phyloP scores from a whole-genome alignment of 2,329 filamentous ascomycete genomes.

The Diaporthe humulicola region DNA sequence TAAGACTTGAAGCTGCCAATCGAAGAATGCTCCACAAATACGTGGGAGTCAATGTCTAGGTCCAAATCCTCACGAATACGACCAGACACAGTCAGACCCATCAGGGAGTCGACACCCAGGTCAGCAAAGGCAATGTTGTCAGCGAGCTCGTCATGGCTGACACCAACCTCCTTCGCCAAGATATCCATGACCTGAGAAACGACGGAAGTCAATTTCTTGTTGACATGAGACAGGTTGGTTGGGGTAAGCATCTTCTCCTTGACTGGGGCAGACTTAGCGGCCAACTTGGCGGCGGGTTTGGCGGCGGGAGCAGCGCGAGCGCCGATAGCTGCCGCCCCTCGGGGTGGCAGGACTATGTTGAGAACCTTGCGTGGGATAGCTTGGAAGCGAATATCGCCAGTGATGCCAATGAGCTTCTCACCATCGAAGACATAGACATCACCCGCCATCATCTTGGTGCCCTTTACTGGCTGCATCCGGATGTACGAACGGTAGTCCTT shows the following conservation, averaged over 20 bases:
- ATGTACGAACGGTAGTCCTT: constrained; percentile 70
- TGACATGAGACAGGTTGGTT: constrained; percentile 61
- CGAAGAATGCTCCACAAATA: constrained; percentile 67
- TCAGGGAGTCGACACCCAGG: constrained; percentile 73
- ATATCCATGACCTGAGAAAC: constrained; percentile 63
- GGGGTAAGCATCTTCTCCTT: constrained; percentile 61
- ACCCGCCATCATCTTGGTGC: constrained; percentile 64
- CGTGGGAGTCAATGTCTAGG: constrained; percentile 64
- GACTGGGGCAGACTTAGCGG: constrained; percentile 44
- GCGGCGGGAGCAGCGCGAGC: constrained; percentile 48
- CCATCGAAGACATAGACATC: constrained; percentile 69
- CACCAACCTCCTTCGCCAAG: constrained; percentile 68
- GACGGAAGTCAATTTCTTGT: constrained; percentile 64
- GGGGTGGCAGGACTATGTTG: constrained; percentile 75
- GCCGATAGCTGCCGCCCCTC: constrained; percentile 56
- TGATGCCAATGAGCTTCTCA: constrained; percentile 61
- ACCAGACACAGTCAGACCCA: constrained; percentile 69
- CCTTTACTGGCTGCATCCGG: constrained; percentile 68
- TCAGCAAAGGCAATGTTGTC: constrained; percentile 70
- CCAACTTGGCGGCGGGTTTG: constrained; percentile 44
- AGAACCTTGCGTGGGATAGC: constrained; percentile 75
- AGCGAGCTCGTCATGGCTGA: constrained; percentile 66
- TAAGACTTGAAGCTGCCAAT: constrained; percentile 66
- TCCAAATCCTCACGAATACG: constrained; percentile 71
- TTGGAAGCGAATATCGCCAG: constrained; percentile 74